Evolutionary conservation across 2,329 filamentous ascomycete species (phyloP), one percentile per base, ranked within the genome.

Genomic region (Blastomyces parvus): DNA sequence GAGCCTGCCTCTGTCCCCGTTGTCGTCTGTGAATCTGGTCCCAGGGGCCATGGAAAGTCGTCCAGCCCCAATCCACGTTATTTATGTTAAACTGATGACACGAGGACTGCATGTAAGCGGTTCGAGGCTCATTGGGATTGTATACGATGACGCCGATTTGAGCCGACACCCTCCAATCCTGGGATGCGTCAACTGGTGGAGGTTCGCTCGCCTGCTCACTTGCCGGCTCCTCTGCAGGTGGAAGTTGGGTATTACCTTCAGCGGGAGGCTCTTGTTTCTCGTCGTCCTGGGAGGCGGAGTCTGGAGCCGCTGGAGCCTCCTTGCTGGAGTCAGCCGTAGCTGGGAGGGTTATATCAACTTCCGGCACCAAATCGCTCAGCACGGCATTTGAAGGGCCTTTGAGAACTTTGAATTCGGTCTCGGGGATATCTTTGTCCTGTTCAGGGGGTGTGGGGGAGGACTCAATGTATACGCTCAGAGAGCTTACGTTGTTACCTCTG

Each of bases 1-100:
- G 75, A 11, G 85, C 81, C 69, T 84, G 80, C 42, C 83, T 80
- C 69, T 86, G 82, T 40, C 80, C 79, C 62, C 81, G 82, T 64
- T 81, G 79, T n/a, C 85, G 82, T 42, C 77, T 72, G 60, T 84
- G 80, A 59, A 87, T 83, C 55, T 85, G 79, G 64, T 83, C 81
- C 74, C 82, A 83, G 4, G 83, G 82, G 6, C 81, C 81, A 67
- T 83, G 80, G 70, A 86, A 87, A 64, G 84, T 81, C 42, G 83
- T 84, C 84, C 84, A 87, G 2, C 85, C 85, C 80, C 84, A 86
- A 67, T 87, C 85, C 14, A 84, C 73, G 52, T 82, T 83, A 60
- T 81, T 77, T 40, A 79, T 78, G 67, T 82, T 82, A 72, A 85
- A 87, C 62, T 84, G 83, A 70, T 86, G 84, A 57, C 80, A 78